Conservation (phyloP, 2,329 filamentous ascomycete species). For the Colletotrichum tofieldiae region DNA sequence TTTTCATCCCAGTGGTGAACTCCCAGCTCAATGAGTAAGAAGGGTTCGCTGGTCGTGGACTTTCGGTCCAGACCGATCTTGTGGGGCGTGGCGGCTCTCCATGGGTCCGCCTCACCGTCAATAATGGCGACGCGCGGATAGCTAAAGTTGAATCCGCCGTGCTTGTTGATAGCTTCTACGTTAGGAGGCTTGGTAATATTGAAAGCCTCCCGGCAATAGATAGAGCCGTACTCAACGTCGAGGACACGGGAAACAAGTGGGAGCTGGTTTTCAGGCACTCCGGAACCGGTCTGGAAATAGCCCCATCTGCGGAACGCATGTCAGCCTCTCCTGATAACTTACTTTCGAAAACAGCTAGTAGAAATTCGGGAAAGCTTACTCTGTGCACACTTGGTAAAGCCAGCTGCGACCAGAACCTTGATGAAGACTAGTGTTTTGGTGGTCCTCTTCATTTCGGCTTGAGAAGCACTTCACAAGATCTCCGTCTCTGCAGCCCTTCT, state of each 20-base stretch:
- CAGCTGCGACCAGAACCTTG: conserved; percentile 57
- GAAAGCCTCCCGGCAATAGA: conserved; percentile 78
- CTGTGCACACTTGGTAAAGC: conserved; percentile 70
- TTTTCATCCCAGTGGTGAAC: conserved; percentile 90
- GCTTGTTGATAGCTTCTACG: conserved; percentile 79
- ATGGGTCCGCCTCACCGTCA: conserved; percentile 85
- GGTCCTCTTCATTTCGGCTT: conserved; percentile 42
- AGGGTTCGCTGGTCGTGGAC: conserved; percentile 77
- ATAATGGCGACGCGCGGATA: conserved; percentile 84
- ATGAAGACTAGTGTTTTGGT: conserved; percentile 46
- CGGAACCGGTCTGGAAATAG: conserved; percentile 81
- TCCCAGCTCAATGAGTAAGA: conserved; percentile 79
- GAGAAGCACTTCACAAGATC: conserved; percentile 52
- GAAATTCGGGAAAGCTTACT: conserved; percentile 55
- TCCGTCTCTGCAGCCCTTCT: conserved; percentile 46
- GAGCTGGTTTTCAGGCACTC: conserved; percentile 74
- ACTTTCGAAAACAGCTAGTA: background rate
- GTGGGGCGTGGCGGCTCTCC: conserved; percentile 82
- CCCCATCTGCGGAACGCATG: conserved; percentile 73
- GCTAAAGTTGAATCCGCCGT: conserved; percentile 80
- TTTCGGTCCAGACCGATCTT: conserved; percentile 72
- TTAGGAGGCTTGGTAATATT: conserved; percentile 77
- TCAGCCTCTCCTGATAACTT: conserved; percentile 27
- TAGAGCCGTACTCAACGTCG: conserved; percentile 73
- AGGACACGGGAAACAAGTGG: conserved; percentile 82